Evolutionary conservation across 2,329 filamentous ascomycete genomes (phyloP).

Genomic region (Cryphonectria naterciae): DNA sequence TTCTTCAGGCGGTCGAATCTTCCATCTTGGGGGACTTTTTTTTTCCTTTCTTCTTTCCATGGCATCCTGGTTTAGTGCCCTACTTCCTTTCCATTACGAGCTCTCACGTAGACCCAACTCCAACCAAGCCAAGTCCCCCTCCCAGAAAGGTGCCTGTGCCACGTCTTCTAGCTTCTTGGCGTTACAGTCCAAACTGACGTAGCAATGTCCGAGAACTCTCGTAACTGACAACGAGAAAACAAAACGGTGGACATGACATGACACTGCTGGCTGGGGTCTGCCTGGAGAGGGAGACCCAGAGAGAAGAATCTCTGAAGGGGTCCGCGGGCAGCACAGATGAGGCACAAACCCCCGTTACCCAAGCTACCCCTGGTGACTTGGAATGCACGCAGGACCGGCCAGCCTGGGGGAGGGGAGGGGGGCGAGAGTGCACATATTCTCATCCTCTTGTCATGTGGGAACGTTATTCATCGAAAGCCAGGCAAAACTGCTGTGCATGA

Average conservation of each 20-base stretch:
- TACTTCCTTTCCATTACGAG: conserved; percentile 19
- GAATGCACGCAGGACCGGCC: background rate
- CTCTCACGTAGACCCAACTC: conserved; percentile 16
- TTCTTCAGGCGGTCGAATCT: conserved; percentile 7
- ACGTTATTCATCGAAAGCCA: background rate
- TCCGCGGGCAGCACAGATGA: background rate
- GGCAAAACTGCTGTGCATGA: background rate
- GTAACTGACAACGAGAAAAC: background rate
- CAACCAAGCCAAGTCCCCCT: background rate
- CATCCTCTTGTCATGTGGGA: background rate
- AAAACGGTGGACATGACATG: background rate
- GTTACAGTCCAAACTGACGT: conserved; percentile 18
- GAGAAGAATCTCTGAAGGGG: background rate
- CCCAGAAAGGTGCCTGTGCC: conserved; percentile 19
- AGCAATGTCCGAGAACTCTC: conserved; percentile 12
- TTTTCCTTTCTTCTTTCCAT: background rate
- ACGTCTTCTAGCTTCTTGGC: conserved; percentile 27
- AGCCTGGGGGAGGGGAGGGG: background rate
- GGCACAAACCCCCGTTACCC: conserved; percentile 4
- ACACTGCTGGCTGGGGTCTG: background rate
- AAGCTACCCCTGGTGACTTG: conserved; percentile 8
- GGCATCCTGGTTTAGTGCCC: conserved; percentile 2
- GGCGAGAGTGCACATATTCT: background rate
- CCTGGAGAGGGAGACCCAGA: background rate
- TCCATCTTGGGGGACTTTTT: background rate